Percentiles rank a stretch among this genome's conserved stretches.
Conservation (phyloP, 495 filamentous ascomycete genomes). For the Pyrenula massariospora region DNA sequence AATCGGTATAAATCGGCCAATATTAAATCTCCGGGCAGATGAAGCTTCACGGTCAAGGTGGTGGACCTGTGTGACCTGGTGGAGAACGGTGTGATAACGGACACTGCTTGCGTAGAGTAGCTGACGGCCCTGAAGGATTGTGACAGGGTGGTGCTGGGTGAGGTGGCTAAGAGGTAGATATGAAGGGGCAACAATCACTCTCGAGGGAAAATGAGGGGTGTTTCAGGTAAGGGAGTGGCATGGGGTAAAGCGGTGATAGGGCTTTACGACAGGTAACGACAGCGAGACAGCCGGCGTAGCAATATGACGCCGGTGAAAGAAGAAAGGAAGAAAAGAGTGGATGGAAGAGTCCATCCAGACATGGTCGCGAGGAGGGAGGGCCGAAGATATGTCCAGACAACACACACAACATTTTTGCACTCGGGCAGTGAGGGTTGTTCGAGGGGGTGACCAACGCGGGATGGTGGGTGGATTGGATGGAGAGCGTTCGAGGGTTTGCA, state of each 20-base stretch:
- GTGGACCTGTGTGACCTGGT: not conserved
- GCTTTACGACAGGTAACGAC: not conserved
- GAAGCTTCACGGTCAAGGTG: not conserved
- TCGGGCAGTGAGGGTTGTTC: not conserved
- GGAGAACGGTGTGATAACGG: not conserved
- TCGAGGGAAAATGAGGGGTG: not conserved
- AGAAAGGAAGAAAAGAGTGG: not conserved
- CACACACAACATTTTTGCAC: not conserved
- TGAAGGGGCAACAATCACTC: not conserved
- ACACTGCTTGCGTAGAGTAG: not conserved
- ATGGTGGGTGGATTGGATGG: not conserved
- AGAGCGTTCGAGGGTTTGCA: not conserved
- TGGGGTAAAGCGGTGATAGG: not conserved
- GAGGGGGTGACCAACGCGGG: conserved; percentile 1
- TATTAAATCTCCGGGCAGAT: not conserved
- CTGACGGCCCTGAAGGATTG: not conserved
- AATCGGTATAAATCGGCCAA: not conserved
- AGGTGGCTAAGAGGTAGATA: not conserved
- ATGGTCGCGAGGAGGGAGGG: not conserved
- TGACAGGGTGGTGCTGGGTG: not conserved
- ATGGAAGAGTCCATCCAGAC: not conserved
- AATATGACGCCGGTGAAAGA: not conserved
- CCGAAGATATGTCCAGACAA: not conserved
- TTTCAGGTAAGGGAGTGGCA: not conserved
- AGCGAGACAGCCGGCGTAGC: not conserved